Percentiles rank a stretch among this genome's conserved stretches.
These are phyloP conservation scores for Azolla pinnata DNA, from an alignment of 75 land plant genomes.

Conservation along the genomic window DNA sequence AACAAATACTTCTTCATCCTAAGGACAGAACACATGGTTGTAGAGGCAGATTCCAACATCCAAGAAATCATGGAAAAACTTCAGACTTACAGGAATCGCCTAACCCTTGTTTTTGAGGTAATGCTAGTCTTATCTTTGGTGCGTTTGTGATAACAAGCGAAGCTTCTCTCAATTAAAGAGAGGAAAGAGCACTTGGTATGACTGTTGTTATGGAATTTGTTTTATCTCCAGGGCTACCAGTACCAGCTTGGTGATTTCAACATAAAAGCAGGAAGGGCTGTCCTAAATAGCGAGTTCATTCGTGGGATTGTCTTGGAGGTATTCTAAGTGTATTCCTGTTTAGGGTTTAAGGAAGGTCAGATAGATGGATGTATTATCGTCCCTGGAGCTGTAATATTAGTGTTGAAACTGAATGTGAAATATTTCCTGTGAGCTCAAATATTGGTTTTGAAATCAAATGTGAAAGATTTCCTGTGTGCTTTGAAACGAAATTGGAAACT, in stretches of 20 bases:
- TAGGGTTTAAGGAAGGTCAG: too few species aligned
- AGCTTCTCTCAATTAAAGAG: too few species aligned
- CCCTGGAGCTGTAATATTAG: too few species aligned
- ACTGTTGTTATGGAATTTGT: background rate
- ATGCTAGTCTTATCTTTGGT: background rate
- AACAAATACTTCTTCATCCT: conserved; percentile 57
- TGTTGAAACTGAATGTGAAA: too few species aligned
- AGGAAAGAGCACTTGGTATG: background rate
- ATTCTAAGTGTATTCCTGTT: too few species aligned
- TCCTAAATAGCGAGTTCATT: conserved; percentile 45
- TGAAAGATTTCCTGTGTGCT: too few species aligned
- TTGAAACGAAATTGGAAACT: too few species aligned
- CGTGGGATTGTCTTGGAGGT: conserved; percentile 93
- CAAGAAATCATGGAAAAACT: conserved; percentile 84
- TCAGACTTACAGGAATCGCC: conserved; percentile 67
- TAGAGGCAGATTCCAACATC: conserved; percentile 69
- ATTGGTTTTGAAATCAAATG: too few species aligned
- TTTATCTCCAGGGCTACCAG: conserved; percentile 53
- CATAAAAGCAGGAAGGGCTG: conserved; percentile 72
- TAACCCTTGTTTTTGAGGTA: conserved; percentile 69
- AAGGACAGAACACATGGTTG: conserved; percentile 48
- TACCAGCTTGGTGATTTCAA: conserved; percentile 78
- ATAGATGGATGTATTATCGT: too few species aligned
- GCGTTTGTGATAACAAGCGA: too few species aligned
- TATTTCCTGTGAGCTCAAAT: too few species aligned